These are phyloP conservation scores for Phytophthora hibernalis DNA, from an alignment of 352 stramenopile species.

Conservation along the genomic window DNA sequence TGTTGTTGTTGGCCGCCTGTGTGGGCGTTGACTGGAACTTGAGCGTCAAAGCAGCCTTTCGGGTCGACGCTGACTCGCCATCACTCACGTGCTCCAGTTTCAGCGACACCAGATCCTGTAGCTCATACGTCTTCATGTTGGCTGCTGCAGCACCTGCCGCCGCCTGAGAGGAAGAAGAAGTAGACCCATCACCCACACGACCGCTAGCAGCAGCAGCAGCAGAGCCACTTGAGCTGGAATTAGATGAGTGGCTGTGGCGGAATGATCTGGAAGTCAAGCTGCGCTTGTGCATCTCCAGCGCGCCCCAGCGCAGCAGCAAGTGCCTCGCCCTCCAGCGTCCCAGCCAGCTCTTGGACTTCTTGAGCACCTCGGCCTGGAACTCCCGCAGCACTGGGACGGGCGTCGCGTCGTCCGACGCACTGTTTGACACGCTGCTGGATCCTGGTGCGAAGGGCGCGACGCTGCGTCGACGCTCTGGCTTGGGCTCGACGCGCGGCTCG, in stretches of 20 bases:
- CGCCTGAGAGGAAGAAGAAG: conserved; percentile 12
- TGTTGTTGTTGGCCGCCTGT: conserved; percentile 27
- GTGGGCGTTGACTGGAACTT: conserved; percentile 55
- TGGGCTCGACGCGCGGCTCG: conserved; percentile 32
- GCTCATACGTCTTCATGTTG: conserved; percentile 45
- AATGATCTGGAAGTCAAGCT: conserved; percentile 38
- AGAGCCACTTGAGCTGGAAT: conserved; percentile 6
- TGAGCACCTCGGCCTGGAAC: conserved; percentile 60
- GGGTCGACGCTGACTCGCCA: conserved; percentile 37
- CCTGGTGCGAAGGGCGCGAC: conserved; percentile 14
- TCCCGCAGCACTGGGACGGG: conserved; percentile 41
- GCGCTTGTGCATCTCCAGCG: conserved; percentile 64
- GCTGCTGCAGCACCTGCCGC: conserved; percentile 1
- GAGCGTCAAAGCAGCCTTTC: conserved; percentile 57
- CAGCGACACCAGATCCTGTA: conserved; percentile 56
- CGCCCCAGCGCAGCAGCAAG: conserved; percentile 57
- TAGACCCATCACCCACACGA: conserved; percentile 16
- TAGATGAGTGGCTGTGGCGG: conserved; percentile 32
- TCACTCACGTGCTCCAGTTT: conserved; percentile 63
- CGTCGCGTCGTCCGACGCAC: conserved; percentile 7
- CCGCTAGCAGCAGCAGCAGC: conserved; percentile 6
- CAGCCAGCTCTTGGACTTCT: conserved; percentile 77
- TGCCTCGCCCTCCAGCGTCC: conserved; percentile 59
- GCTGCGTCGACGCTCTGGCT: conserved; percentile 25
- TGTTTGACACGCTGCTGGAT: conserved; percentile 20